These are phyloP conservation scores for Lachancea quebecensis DNA, from an alignment of 805 yeast species.

Conservation along the genomic window DNA sequence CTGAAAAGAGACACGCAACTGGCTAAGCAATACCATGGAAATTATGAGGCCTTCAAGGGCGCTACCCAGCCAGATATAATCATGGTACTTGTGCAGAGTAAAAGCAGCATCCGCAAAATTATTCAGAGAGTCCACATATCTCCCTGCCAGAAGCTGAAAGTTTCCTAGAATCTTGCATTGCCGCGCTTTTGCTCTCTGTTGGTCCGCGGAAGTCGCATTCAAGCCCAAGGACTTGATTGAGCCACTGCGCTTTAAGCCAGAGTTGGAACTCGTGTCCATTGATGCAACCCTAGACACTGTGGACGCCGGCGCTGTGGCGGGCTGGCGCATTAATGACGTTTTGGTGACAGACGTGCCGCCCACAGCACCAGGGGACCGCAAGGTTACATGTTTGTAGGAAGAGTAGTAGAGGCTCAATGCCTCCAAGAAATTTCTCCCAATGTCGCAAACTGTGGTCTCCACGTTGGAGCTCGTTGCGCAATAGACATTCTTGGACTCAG, in stretches of 20 bases:
- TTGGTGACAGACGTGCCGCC: conserved; percentile 42
- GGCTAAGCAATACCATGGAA: conserved; percentile 53
- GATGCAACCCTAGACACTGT: conserved; percentile 7
- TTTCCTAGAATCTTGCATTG: conserved; percentile 70
- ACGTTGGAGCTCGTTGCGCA: conserved; percentile 21
- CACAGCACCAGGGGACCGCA: conserved; percentile 72
- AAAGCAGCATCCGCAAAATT: conserved; percentile 69
- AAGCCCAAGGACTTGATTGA: conserved; percentile 22
- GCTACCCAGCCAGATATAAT: conserved; percentile 81
- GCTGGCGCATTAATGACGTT: conserved; percentile 28
- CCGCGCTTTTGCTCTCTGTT: conserved; percentile 57
- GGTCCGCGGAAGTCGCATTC: conserved; percentile 29
- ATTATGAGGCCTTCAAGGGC: conserved; percentile 78
- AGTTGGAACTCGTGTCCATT: conserved; percentile 9
- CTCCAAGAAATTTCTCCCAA: conserved; percentile 55
- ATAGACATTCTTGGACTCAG: conserved; percentile 1
- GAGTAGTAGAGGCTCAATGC: conserved; percentile 63
- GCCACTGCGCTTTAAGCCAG: conserved; percentile 18
- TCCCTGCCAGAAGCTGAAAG: conserved; percentile 74
- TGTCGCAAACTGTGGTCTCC: conserved; percentile 68
- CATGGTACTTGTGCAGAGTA: conserved; percentile 54
- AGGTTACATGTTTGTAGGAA: conserved; percentile 69
- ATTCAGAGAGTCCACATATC: conserved; percentile 59
- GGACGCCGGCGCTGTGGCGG: conserved; percentile 7
- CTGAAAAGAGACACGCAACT: conserved; percentile 34